Evolutionary conservation across 345 rosid genomes (phyloP).

Genomic region (Syzygium oleosum): DNA sequence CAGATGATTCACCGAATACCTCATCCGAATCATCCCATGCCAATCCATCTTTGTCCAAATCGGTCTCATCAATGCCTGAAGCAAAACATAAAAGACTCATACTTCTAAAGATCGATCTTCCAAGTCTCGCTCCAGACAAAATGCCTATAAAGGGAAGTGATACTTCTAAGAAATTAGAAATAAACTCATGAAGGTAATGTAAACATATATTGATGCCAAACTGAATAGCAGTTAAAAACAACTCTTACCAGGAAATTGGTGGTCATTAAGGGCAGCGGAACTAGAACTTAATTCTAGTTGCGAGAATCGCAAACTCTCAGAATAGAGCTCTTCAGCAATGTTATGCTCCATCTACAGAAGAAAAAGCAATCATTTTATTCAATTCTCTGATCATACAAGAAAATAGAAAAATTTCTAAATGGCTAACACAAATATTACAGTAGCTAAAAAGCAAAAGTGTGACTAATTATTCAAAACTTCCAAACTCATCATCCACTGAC

Average conservation of each 20-base stretch:
- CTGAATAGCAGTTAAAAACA: not conserved
- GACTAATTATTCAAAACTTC: not conserved
- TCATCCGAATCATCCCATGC: constrained; percentile 41
- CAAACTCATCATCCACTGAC: not conserved
- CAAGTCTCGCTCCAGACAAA: not conserved
- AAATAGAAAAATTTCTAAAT: not conserved
- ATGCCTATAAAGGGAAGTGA: not conserved
- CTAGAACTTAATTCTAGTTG: constrained; percentile 10
- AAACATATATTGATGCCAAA: not conserved
- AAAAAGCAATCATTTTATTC: not conserved
- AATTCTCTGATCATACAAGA: not conserved
- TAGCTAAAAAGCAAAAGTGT: not conserved
- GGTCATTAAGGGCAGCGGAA: not conserved
- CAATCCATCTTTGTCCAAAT: constrained; percentile 24
- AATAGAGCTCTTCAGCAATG: constrained; percentile 45
- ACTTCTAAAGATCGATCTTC: not conserved
- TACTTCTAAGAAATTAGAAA: not conserved
- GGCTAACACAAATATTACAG: not conserved
- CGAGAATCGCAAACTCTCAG: constrained; percentile 31
- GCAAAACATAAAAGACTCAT: not conserved
- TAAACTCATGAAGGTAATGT: not conserved
- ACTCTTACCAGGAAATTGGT: not conserved
- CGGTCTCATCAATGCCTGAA: constrained; percentile 19
- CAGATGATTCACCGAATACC: constrained; percentile 18
- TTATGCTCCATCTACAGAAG: constrained; percentile 24